Conservation (phyloP, 371 early-diverging fungal species). For the Lichtheimia hyalospora region DNA sequence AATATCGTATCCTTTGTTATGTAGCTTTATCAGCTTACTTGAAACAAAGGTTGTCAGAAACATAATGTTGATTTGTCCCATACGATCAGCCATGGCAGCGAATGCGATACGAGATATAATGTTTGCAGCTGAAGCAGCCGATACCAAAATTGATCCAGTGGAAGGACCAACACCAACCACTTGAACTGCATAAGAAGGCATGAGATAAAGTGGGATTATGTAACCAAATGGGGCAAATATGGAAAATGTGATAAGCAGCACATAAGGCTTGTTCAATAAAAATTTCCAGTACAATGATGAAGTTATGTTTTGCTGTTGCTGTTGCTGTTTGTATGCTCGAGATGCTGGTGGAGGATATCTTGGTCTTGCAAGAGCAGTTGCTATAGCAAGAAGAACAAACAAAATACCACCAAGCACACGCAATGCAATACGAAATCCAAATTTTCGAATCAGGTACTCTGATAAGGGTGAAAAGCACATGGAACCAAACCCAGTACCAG, state of each 20-base stretch:
- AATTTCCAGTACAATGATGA: slow-evolving; percentile 7
- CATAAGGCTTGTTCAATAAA: slow-evolving; percentile 25
- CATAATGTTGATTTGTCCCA: slow-evolving; percentile 16
- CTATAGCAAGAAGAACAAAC: slow-evolving; percentile 37
- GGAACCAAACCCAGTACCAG: slow-evolving; percentile 80
- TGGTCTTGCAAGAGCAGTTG: slow-evolving; percentile 30
- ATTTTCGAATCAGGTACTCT: slow-evolving; percentile 40
- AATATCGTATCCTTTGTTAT: no score
- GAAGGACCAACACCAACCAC: slow-evolving; percentile 10
- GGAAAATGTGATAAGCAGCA: slow-evolving; percentile 30
- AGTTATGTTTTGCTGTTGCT: slow-evolving; percentile 15
- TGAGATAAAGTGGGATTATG: slow-evolving; percentile 23
- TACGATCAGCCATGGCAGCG: slow-evolving; percentile 30
- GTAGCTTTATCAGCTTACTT: no score
- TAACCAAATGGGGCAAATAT: slow-evolving; percentile 47
- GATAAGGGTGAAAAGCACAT: slow-evolving; percentile 62
- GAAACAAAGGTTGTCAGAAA: slow-evolving; percentile 15
- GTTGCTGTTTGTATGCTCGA: no score
- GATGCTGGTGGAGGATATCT: slow-evolving; percentile 26
- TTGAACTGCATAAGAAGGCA: slow-evolving; percentile 13
- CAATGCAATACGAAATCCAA: slow-evolving; percentile 58
- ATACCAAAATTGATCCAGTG: slow-evolving; percentile 10
- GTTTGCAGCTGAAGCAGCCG: slow-evolving; percentile 18
- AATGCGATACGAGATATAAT: slow-evolving; percentile 16
- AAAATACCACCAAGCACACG: slow-evolving; percentile 40